Evolutionary conservation across 768 basidiomycete species (phyloP).

Genomic region (Macrolepiota fuliginosa): DNA sequence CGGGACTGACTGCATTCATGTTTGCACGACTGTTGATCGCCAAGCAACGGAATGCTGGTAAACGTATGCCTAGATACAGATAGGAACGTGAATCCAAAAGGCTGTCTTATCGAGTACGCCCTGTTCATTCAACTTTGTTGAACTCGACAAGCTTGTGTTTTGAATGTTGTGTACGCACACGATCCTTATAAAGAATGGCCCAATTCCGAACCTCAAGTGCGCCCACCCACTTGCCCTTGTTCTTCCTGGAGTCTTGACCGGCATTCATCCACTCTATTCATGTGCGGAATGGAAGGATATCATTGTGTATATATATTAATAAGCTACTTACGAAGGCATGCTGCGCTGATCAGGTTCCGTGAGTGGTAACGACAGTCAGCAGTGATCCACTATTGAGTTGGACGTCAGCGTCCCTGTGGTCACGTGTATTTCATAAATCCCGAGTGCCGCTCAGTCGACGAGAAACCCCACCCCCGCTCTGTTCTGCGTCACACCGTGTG

Average conservation of each 20-base stretch:
- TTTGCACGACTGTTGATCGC: slow-evolving; percentile 65
- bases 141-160: too few species aligned
- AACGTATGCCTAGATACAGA: slow-evolving; percentile 55
- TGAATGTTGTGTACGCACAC: too few species aligned
- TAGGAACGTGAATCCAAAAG: slow-evolving; percentile 13
- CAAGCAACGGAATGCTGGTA: slow-evolving; percentile 46
- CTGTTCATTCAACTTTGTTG: too few species aligned
- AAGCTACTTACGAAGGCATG: neutral
- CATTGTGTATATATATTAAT: neutral
- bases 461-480: neutral
- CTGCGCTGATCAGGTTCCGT: neutral
- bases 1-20: slow-evolving; percentile 82
- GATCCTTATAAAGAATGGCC: too few species aligned
- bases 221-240: too few species aligned
- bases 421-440: neutral
- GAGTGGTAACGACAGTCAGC: neutral
- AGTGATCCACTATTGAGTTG: neutral
- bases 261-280: neutral
- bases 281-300: neutral
- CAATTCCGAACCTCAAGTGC: too few species aligned
- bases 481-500: neutral
- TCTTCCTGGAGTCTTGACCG: too few species aligned
- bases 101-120: neutral
- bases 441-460: neutral
- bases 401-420: neutral